Conservation (phyloP, 2,329 filamentous ascomycete genomes). For the Colletotrichum filicis region DNA sequence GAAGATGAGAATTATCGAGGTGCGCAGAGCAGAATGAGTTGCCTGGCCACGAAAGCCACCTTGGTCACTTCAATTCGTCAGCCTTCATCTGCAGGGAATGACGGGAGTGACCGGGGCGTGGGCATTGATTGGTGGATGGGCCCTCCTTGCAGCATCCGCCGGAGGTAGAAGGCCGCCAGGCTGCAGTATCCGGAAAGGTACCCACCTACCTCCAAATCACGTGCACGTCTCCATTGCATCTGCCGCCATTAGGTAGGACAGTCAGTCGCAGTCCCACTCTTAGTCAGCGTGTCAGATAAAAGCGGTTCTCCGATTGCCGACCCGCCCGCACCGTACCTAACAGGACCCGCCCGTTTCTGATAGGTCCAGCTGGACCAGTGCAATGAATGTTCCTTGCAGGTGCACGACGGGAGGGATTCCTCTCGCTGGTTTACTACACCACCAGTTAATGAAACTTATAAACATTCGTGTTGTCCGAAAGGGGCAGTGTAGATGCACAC, state of each 20-base stretch:
- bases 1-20: neutral
- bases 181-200: neutral
- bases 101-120: conserved; percentile 19
- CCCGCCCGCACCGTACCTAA: neutral
- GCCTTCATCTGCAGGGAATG: conserved; percentile 29
- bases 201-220: neutral
- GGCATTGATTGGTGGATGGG: conserved; percentile 30
- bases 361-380: neutral
- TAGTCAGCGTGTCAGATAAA: neutral
- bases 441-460: neutral
- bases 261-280: neutral
- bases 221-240: fast-evolving
- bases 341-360: neutral
- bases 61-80: conserved; percentile 29
- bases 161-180: neutral
- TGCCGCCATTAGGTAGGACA: neutral
- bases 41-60: conserved; percentile 7
- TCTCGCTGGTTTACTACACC: neutral
- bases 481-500: neutral
- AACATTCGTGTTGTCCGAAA: neutral
- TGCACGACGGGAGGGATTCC: conserved; percentile 13
- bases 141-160: conserved; percentile 19
- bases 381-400: neutral
- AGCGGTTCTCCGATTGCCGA: neutral
- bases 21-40: neutral